Evolutionary conservation across 202 grass and related monocot genomes (phyloP), one percentile per base, ranked within the genome.

Genomic region (Digitaria exilis): DNA sequence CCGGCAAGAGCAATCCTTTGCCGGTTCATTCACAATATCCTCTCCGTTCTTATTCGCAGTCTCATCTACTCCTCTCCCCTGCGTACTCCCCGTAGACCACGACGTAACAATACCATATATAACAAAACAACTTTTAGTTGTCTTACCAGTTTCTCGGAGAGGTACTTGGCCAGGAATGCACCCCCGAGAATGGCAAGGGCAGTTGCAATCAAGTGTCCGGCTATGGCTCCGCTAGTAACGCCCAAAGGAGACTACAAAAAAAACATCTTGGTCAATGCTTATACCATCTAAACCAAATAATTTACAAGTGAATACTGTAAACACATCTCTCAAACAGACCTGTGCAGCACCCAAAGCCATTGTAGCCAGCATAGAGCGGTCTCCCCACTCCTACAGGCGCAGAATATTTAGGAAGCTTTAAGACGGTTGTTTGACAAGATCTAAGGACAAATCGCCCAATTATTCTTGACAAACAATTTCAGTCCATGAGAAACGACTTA

Each of bases 351-450:
- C 96, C 58, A 98, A 79, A 65, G 93, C 96, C 84, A 98, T 96
- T 71, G 96, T 98, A 84, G 93, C 96, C 56, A 98, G 81, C 96
- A 98, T 98, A 62, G 96, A 98, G n/a, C 93, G 91, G 66, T 98
- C 93, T 32, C 96, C 93, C 96, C 96, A 98, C 62, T 98, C 93
- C 96, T 97, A 43, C 54, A 81, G 4, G 28, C 84, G 63, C 41
- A 67, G 26, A 90, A 69, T 37, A 22, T 69, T 79, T 63, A 26
- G 51, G 32, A 56, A 80, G 21, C 31, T 61, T 66, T 67, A 68
- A 81, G 50, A 24, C 21, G 3, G 22, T 54, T 76, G 19, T 89
- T 71, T 76, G 22, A 71, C 35, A 89, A 83, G 46, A 65, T 81
- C 48, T 35, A 85, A 70, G 19, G 25, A 81, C 26, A 10, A 57